Conservation (phyloP, 139 green algal genomes). For the Asterochloris sp. region DNA sequence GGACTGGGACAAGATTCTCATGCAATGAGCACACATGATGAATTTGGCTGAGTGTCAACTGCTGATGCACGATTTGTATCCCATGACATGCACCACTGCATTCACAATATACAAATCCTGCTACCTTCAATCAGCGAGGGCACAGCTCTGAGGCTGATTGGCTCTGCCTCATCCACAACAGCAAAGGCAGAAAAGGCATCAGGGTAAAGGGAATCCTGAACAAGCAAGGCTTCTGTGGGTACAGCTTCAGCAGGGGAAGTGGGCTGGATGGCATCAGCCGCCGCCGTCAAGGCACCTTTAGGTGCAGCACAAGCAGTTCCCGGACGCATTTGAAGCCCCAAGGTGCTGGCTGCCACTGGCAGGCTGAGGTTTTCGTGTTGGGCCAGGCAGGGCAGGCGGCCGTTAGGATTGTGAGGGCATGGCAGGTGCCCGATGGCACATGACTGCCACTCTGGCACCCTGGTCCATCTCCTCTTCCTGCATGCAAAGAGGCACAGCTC, state of each 20-base stretch:
- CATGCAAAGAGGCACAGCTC: neutral
- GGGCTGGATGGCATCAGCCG: neutral
- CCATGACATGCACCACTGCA: too few species aligned
- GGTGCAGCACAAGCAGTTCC: neutral
- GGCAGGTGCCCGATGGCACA: constrained; percentile 54
- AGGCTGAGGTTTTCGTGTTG: too few species aligned
- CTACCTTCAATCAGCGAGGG: too few species aligned
- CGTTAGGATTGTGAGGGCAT: constrained; percentile 24
- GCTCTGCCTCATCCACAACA: too few species aligned
- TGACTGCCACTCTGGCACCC: constrained; percentile 27
- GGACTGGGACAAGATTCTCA: too few species aligned
- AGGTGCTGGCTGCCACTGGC: neutral
- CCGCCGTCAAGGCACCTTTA: neutral
- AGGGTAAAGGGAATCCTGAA: neutral
- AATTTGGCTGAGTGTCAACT: too few species aligned
- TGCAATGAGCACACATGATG: too few species aligned
- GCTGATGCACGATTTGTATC: too few species aligned
- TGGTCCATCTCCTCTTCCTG: constrained; percentile 17
- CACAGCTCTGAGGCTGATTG: too few species aligned
- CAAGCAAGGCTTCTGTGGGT: neutral
- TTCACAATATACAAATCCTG: too few species aligned
- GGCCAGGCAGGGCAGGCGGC: neutral
- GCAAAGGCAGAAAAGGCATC: too few species aligned
- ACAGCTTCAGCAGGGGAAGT: neutral
- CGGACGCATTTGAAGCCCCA: constrained; percentile 1